Evolutionary conservation across 257 asterid species (phyloP).

Genomic region (Parsonsia alboflavescens): DNA sequence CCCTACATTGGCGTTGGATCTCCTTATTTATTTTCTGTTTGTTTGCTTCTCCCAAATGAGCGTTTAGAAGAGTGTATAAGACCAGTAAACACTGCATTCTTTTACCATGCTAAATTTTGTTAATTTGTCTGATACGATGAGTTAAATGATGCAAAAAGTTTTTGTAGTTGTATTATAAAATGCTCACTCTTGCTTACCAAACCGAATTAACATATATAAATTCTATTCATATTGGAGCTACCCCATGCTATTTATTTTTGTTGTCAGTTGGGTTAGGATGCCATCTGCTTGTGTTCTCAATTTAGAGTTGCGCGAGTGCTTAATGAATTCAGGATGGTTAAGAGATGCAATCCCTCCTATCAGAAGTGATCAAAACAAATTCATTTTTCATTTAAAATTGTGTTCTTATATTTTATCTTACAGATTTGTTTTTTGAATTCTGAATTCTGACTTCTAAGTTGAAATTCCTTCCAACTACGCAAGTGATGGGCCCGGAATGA

Average conservation of each 20-base stretch:
- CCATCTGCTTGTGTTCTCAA: not conserved
- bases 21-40: not conserved
- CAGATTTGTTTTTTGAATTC: too few species aligned
- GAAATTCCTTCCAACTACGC: too few species aligned
- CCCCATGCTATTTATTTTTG: not conserved
- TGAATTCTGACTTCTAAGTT: too few species aligned
- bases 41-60: not conserved
- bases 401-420: too few species aligned
- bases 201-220: not conserved
- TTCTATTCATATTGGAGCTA: not conserved
- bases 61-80: constrained; percentile 14
- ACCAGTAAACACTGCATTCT: constrained; percentile 2
- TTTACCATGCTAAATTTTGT: constrained; percentile 7
- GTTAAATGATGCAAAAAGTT: not conserved
- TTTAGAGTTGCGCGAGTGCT: not conserved
- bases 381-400: too few species aligned
- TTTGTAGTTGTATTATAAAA: not conserved
- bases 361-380: too few species aligned
- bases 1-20: not conserved
- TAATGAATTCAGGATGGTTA: not conserved
- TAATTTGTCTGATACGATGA: not conserved
- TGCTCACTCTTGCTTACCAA: too few species aligned
- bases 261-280: not conserved
- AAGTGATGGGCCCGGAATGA: too few species aligned
- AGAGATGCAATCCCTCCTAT: not conserved